A percentile compares a stretch with the other conserved stretches of the same genome.
These are phyloP conservation scores for Pseudocohnilembus persalinus DNA, from an alignment of 169 alveolate species.

Conservation along the genomic window DNA sequence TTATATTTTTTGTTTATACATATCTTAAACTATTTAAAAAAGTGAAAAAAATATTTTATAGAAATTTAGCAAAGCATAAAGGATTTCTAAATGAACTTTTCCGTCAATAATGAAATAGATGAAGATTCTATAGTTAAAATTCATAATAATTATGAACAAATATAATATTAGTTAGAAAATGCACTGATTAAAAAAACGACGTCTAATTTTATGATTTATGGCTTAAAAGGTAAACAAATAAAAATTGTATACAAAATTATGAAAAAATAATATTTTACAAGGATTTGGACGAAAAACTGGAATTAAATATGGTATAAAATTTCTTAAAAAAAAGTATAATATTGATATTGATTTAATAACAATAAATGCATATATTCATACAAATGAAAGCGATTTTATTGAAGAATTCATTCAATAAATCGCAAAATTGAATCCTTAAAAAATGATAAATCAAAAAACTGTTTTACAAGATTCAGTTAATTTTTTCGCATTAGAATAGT, in stretches of 20 bases:
- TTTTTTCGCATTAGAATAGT: no score
- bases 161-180: background rate
- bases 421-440: background rate
- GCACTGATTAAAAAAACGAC: background rate
- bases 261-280: no score
- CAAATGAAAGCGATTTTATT: background rate
- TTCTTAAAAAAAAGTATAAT: background rate
- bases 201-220: background rate
- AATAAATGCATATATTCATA: background rate
- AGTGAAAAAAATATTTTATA: no score
- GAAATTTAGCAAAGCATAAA: background rate
- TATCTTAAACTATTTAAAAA: no score
- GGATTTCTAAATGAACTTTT: no score
- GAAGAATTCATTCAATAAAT: background rate
- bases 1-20: no score
- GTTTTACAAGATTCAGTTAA: no score
- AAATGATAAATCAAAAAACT: no score
- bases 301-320: background rate
- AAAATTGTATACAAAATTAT: no score
- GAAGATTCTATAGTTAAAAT: no score
- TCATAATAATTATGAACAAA: no score
- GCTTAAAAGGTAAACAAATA: background rate
- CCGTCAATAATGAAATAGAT: background rate
- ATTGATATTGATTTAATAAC: no score
- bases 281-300: background rate